Conservation (phyloP, 1,284 basidiomycete species). For the Cryptococcus sp. region DNA sequence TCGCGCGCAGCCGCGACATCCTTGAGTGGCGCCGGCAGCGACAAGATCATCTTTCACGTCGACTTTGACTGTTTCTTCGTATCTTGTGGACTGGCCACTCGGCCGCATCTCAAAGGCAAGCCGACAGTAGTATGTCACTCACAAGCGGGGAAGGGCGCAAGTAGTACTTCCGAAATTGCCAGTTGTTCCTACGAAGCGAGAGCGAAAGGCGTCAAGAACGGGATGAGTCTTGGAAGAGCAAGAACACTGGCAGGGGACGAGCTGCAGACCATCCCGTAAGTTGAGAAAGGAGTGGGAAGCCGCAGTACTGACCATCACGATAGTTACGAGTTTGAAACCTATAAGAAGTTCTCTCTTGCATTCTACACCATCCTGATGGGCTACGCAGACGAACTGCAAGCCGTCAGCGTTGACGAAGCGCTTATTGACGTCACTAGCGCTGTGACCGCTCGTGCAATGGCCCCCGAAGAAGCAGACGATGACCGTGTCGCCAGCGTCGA, state of each 20-base stretch:
- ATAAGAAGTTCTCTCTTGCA: slow-evolving; percentile 75
- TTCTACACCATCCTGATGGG: slow-evolving; percentile 92
- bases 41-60: slow-evolving; percentile 83
- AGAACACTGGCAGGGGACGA: slow-evolving; percentile 67
- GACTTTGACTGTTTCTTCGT: slow-evolving; percentile 99
- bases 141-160: slow-evolving; percentile 62
- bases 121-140: slow-evolving; percentile 95
- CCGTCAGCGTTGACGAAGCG: slow-evolving; percentile 95
- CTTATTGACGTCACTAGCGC: slow-evolving; percentile 81
- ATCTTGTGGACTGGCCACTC: slow-evolving; percentile 74
- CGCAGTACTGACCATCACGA: slow-evolving; percentile 9
- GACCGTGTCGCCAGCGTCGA: slow-evolving; percentile 31
- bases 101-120: slow-evolving; percentile 78
- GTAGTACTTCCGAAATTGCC: slow-evolving; percentile 91
- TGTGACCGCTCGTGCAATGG: slow-evolving; percentile 54
- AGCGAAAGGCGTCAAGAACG: slow-evolving; percentile 82
- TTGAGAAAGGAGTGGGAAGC: slow-evolving; percentile 56
- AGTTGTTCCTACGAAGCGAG: slow-evolving; percentile 93
- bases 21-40: slow-evolving; percentile 29
- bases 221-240: slow-evolving; percentile 92
- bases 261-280: slow-evolving; percentile 79
- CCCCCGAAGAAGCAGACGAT: slow-evolving; percentile 45
- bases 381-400: slow-evolving; percentile 87
- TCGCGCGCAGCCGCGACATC: slow-evolving; percentile 12
- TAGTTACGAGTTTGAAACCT: slow-evolving; percentile 62